Base-by-base conservation (phyloP, 2,329 filamentous ascomycete species). In the Raffaelea albimanens region DNA sequence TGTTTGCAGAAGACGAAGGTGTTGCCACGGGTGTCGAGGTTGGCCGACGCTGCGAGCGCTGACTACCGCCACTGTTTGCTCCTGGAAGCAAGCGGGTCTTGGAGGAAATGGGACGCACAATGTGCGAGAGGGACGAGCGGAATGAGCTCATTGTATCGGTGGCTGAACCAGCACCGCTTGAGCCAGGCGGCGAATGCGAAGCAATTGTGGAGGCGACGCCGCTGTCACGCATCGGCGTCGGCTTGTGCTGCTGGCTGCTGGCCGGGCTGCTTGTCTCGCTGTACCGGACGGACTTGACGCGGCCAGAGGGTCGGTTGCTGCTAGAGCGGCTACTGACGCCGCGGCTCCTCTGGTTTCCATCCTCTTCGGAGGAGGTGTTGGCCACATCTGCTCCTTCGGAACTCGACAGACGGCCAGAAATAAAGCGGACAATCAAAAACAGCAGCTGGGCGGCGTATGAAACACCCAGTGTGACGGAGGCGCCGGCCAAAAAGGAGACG, bases 41-140 rank as follows among this genome's bases (percentile, higher is more conserved):
- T 16, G 34, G 61, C 20, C 75, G 67, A 21, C 65, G 64, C 20
- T 53, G 46, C 9, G 58, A 56, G 3, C 52, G 52, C 20, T 55
- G 52, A 50, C 56, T 57, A n/a, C n/a, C n/a, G 46, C 41, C 21
- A 16, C 3, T 10, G 20, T 22, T 38, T 22, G 29, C 9, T 23
- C 22, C 29, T 14, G 69, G 64, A 2, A 83, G 61, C 31, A 83
- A 64, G 42, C 70, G 70, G 2, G 75, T 78, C 58, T 67, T 76
- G 36, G 78, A 82, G 2, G 72, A 71, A 40, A 75, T 72, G 5
- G 80, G 78, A 5, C 75, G 73, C 14, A 78, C 64, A 19, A 63
- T 64, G 34, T 69, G 62, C 3, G 70, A 72, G 20, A 76, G 52
- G 1, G 72, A 75, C 4, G 68, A 69, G 16, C 71, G 67, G 43